Percentiles rank a stretch among this genome's conserved stretches.
These are phyloP conservation scores for Choanephora cucurbitarum DNA, from an alignment of 371 early-diverging fungal species.

Conservation along the genomic window DNA sequence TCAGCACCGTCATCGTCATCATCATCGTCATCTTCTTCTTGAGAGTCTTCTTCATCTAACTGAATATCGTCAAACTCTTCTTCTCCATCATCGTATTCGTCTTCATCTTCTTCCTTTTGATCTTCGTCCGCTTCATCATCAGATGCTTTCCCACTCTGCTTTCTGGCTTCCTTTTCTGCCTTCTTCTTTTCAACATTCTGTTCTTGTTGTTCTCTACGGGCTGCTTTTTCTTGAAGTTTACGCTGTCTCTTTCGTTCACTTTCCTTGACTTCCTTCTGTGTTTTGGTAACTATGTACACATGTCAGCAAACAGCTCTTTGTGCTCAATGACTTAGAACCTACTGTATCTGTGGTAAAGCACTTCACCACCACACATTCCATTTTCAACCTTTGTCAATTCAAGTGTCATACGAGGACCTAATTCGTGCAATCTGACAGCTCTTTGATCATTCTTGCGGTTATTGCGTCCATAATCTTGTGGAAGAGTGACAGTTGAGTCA, in stretches of 20 bases:
- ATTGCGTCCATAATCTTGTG: constrained; percentile 80
- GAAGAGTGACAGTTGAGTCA: constrained; percentile 76
- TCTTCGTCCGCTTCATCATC: background rate
- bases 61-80: too few species aligned
- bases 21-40: too few species aligned
- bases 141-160: background rate
- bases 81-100: too few species aligned
- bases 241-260: constrained; percentile 58
- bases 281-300: constrained; percentile 74
- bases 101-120: too few species aligned
- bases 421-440: constrained; percentile 84
- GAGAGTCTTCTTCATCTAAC: too few species aligned
- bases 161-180: constrained; percentile 2
- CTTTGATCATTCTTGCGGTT: constrained; percentile 80
- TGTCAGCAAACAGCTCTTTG: too few species aligned
- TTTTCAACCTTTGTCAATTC: constrained; percentile 88
- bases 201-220: constrained; percentile 38
- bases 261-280: constrained; percentile 69
- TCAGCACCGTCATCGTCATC: too few species aligned
- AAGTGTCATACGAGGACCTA: constrained; percentile 93
- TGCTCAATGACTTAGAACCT: too few species aligned
- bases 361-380: constrained; percentile 93
- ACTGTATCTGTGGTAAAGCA: constrained; percentile 80
- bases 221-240: constrained; percentile 62
- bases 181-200: constrained; percentile 46